Evolutionary conservation across 139 green algal species (phyloP), one percentile per base, ranked within the genome.

Genomic region (Micromonas commoda): DNA sequence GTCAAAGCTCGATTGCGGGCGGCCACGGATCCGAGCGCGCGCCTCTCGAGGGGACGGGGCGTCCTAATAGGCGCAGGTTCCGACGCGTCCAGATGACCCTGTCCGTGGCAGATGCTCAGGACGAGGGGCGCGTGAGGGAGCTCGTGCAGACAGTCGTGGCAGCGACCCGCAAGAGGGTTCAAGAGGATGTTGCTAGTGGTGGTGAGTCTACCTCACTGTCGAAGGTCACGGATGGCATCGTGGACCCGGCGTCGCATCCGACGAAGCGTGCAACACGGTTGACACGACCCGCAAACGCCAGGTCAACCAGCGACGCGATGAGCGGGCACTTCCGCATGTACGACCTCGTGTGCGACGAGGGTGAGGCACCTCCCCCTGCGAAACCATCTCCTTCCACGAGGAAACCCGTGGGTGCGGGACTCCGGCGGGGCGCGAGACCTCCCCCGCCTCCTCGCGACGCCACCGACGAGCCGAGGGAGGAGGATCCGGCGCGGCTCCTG

Each of bases 221-320:
- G n/a, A n/a, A n/a, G n/a, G n/a, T n/a, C n/a, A n/a, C n/a, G n/a
- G n/a, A n/a, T n/a, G n/a, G n/a, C n/a, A n/a, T n/a, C n/a, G n/a
- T n/a, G n/a, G n/a, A n/a, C n/a, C n/a, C n/a, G n/a, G n/a, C n/a
- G n/a, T n/a, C n/a, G n/a, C n/a, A n/a, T n/a, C n/a, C n/a, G n/a
- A n/a, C n/a, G n/a, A n/a, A n/a, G n/a, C n/a, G n/a, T n/a, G n/a
- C n/a, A n/a, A n/a, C n/a, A n/a, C n/a, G n/a, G n/a, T n/a, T n/a
- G n/a, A n/a, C n/a, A n/a, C n/a, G n/a, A n/a, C n/a, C n/a, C n/a
- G n/a, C n/a, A n/a, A n/a, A n/a, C n/a, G n/a, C n/a, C n/a, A n/a
- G n/a, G n/a, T n/a, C n/a, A n/a, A n/a, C n/a, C n/a, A n/a, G 52
- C 52, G 52, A n/a, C 52, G 52, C 52, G 52, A 63, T 63, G 52